Base-by-base conservation (phyloP, 352 stramenopile species). In the Phytopythium ostracodes region DNA sequence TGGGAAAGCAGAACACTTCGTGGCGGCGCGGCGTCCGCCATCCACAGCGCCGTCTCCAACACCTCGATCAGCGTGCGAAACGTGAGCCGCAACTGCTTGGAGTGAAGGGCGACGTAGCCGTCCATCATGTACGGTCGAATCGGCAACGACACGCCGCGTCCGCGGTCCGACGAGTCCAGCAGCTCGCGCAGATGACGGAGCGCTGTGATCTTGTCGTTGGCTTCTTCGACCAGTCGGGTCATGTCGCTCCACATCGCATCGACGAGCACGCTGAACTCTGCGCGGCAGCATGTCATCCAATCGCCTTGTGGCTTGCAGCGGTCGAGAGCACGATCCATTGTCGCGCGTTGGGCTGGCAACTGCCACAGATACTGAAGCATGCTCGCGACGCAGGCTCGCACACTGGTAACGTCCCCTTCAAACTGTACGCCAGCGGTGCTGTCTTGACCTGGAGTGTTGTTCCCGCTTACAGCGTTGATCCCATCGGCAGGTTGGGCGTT, bases 341-440 rank as follows among this genome's bases (percentile, higher is more conserved):
- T 56, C 4, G 38, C 40, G 33, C 58, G 68, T 31, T 76, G 70
- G 18, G 58, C 60, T 0, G 60, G 44, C 52, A 78, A 61, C 55
- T 79, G 75, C 76, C 76, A 86, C 47, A 86, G 52, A 27, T 68
- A 79, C 1, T 72, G 73, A 25, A 86, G 54, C 35, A 86, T 25
- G 11, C 74, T 49, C 24, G 72, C 58, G 8, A 74, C 68, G 22
- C 71, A 77, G 10, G 75, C 56, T 33, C 76, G 76, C 15, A 77
- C 73, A 18, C 67, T 67, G 9, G 78, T 31, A 15, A 83, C 74
- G 3, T 75, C 76, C 66, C 72, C 82, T 22, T 59, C 53, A 59
- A 47, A 50, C n/a, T 50, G 43, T 10, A 5, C 17, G 22, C n/a
- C 11, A 10, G n/a, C 43, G 10, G 8, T 6, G n/a, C 5, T 50